Evolutionary conservation across 768 basidiomycete species (phyloP).

Genomic region (Lentinula sp.): DNA sequence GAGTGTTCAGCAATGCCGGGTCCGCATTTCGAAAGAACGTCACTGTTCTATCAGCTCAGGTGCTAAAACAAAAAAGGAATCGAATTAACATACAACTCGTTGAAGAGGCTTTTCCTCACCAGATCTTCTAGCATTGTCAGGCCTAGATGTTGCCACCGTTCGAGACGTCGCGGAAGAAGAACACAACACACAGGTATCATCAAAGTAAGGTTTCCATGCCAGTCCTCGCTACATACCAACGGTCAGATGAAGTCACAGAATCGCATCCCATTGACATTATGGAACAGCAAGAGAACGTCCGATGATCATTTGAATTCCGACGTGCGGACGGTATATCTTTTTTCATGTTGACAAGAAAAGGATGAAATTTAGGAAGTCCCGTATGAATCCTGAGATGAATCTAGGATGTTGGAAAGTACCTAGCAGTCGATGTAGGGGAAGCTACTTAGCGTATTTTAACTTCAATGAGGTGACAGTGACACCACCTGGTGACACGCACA

Average conservation of each 20-base stretch:
- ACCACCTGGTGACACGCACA: not conserved
- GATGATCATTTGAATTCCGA: not conserved
- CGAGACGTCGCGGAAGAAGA: not conserved
- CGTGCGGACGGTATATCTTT: not conserved
- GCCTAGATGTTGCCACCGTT: not conserved
- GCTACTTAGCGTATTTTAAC: too few relatives aligned
- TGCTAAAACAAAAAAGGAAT: too few relatives aligned
- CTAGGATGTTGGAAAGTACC: not conserved
- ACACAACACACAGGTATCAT: not conserved
- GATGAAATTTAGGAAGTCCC: not conserved
- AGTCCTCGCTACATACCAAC: not conserved
- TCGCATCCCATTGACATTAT: not conserved
- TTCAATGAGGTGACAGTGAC: too few relatives aligned
- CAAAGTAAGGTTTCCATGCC: not conserved
- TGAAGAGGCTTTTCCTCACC: too few relatives aligned
- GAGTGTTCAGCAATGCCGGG: too few relatives aligned
- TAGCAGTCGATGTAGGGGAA: too few relatives aligned
- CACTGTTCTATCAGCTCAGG: too few relatives aligned
- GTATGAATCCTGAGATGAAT: not conserved
- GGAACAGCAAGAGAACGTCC: not conserved
- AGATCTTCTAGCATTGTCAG: not conserved
- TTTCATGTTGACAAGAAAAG: not conserved
- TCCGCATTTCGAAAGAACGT: too few relatives aligned
- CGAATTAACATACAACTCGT: too few relatives aligned
- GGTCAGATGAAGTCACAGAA: not conserved